Conservation (phyloP, 2,329 filamentous ascomycete species). For the Stemphylium lycopersici region DNA sequence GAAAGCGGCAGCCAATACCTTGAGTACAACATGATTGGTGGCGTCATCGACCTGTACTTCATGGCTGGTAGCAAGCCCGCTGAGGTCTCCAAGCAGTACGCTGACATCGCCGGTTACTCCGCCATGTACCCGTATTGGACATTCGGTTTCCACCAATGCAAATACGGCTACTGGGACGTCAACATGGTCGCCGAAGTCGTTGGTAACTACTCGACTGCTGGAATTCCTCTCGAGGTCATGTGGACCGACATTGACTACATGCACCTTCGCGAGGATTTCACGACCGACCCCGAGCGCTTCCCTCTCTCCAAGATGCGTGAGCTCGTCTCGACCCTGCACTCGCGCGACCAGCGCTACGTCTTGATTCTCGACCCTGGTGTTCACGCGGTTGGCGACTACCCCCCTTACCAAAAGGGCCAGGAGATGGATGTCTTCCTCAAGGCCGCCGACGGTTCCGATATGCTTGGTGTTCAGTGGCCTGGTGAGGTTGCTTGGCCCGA, state of each 20-base stretch:
- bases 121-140: slow-evolving; percentile 61
- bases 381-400: slow-evolving; percentile 59
- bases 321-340: slow-evolving; percentile 70
- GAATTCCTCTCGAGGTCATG: slow-evolving; percentile 73
- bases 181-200: slow-evolving; percentile 71
- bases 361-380: slow-evolving; percentile 75
- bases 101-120: slow-evolving; percentile 56
- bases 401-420: slow-evolving; percentile 66
- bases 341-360: slow-evolving; percentile 71
- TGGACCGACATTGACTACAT: slow-evolving; percentile 80
- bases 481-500: slow-evolving; percentile 76
- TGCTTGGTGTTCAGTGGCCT: slow-evolving; percentile 75
- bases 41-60: slow-evolving; percentile 71
- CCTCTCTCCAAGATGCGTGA: slow-evolving; percentile 67
- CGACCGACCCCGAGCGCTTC: slow-evolving; percentile 68
- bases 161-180: slow-evolving; percentile 62
- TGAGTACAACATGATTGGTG: slow-evolving; percentile 80
- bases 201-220: slow-evolving; percentile 68
- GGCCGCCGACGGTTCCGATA: slow-evolving; percentile 60
- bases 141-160: slow-evolving; percentile 60
- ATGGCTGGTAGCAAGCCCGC: slow-evolving; percentile 55
- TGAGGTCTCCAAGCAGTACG: slow-evolving; percentile 57
- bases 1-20: slow-evolving; percentile 68
- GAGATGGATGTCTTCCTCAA: slow-evolving; percentile 63
- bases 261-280: slow-evolving; percentile 65